Conservation (phyloP, 768 basidiomycete genomes). For the Podaxis sp. region DNA sequence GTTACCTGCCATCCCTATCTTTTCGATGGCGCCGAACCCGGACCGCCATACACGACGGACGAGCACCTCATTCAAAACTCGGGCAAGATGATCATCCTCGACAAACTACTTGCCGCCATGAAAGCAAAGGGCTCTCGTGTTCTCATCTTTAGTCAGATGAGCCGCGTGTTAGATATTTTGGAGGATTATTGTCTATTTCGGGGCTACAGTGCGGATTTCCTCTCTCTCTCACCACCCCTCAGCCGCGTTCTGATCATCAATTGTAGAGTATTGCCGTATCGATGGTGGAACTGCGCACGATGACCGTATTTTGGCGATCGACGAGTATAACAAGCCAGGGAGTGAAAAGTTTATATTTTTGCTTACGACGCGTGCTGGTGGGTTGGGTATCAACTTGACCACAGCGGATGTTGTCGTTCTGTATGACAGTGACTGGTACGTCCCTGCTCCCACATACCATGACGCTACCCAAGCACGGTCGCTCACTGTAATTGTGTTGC, state of each 20-base stretch:
- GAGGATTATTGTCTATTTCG: constrained; percentile 97
- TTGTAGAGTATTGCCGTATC: constrained; percentile 90
- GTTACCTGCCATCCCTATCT: constrained; percentile 91
- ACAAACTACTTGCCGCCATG: constrained; percentile 87
- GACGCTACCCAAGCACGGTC: neutral
- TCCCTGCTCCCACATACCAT: neutral
- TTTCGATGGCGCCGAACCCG: constrained; percentile 97
- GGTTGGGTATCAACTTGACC: constrained; percentile 95
- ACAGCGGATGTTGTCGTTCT: constrained; percentile 93
- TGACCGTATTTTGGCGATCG: constrained; percentile 92
- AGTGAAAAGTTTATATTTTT: constrained; percentile 97
- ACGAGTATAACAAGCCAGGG: constrained; percentile 94
- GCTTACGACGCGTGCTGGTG: constrained; percentile 94
- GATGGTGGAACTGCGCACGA: constrained; percentile 96
- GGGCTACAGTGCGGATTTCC: constrained; percentile 66
- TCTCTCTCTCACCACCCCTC: neutral
- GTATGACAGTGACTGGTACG: constrained; percentile 94
- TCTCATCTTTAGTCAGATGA: constrained; percentile 99
- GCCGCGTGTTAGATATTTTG: constrained; percentile 94
- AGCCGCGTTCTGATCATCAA: constrained; percentile 7
- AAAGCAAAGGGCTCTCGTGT: constrained; percentile 92
- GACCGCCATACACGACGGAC: constrained; percentile 97
- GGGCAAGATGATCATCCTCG: constrained; percentile 97
- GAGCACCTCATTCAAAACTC: constrained; percentile 93
- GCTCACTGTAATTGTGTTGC: neutral